Evolutionary conservation across 139 green algal genomes (phyloP).

Genomic region (Spirogloea muscicola): DNA sequence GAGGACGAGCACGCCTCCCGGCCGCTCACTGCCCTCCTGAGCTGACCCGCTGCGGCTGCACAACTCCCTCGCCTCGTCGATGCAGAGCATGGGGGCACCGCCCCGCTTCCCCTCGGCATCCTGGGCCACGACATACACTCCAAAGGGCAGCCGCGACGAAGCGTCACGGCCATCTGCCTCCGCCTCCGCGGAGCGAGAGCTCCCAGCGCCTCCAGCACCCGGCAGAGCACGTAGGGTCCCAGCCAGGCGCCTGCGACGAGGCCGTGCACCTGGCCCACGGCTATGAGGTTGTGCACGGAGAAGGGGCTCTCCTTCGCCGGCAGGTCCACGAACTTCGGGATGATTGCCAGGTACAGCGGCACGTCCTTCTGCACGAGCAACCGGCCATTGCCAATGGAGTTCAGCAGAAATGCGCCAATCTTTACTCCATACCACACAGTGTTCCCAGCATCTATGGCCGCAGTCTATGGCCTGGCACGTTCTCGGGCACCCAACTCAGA

Average conservation of each 20-base stretch:
- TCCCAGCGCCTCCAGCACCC: conserved; percentile 61
- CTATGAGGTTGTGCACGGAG: conserved; percentile 78
- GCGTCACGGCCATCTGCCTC: too few relatives aligned
- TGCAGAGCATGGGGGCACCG: conserved; percentile 10
- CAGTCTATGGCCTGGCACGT: too few relatives aligned
- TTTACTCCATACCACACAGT: too few relatives aligned
- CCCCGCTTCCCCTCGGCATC: conserved; percentile 14
- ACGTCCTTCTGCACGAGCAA: too few relatives aligned
- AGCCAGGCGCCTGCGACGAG: conserved; percentile 80
- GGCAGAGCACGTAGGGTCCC: conserved; percentile 79
- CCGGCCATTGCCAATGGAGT: too few relatives aligned
- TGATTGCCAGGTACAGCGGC: too few relatives aligned
- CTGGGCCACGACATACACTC: conserved; percentile 12
- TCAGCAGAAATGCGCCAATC: too few relatives aligned
- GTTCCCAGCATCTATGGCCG: too few relatives aligned
- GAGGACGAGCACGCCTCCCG: conserved; percentile 59
- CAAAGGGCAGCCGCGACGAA: conserved; percentile 1
- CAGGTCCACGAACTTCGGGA: too few relatives aligned
- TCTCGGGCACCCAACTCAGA: too few relatives aligned
- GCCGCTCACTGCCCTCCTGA: not conserved
- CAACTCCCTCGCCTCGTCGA: not conserved
- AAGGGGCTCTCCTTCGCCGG: conserved; percentile 49
- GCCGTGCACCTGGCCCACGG: conserved; percentile 56
- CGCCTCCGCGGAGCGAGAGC: too few relatives aligned
- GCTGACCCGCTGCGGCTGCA: not conserved